A percentile compares a stretch with the other conserved stretches of the same genome.
These are phyloP conservation scores for Pythium rhizo-oryzae DNA, from an alignment of 352 stramenopile species.

Conservation along the genomic window DNA sequence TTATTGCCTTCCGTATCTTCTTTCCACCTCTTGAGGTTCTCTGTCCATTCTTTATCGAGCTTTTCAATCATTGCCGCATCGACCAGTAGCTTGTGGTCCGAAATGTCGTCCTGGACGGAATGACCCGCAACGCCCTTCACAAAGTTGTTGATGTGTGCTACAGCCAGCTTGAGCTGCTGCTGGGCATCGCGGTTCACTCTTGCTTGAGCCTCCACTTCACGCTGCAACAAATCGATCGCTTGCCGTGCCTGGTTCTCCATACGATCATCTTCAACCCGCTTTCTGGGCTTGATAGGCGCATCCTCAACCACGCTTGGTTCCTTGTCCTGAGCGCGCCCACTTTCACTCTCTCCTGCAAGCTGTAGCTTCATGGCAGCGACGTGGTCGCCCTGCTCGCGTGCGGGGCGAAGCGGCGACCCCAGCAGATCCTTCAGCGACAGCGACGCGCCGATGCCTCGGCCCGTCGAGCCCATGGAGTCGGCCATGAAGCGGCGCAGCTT, in stretches of 20 bases:
- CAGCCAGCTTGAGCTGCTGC: slow-evolving; percentile 6
- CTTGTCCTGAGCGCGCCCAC: neutral
- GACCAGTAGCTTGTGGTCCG: neutral
- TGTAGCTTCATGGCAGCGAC: neutral
- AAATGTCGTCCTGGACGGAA: neutral
- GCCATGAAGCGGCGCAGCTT: slow-evolving; percentile 19
- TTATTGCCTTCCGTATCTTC: slow-evolving; percentile 26
- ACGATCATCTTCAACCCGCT: neutral
- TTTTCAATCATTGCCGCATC: neutral
- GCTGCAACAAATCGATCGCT: slow-evolving; percentile 20
- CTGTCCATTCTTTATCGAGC: slow-evolving; percentile 32
- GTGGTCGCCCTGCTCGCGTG: neutral
- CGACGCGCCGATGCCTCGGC: slow-evolving; percentile 3
- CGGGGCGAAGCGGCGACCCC: slow-evolving; percentile 15
- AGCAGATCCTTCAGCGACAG: slow-evolving; percentile 23
- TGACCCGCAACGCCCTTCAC: neutral
- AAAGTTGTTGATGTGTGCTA: slow-evolving; percentile 10
- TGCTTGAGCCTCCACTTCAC: slow-evolving; percentile 26
- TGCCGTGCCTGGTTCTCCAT: slow-evolving; percentile 15
- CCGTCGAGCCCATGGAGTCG: slow-evolving; percentile 11
- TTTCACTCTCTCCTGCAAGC: slow-evolving; percentile 1
- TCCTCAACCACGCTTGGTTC: neutral
- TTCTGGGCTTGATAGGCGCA: neutral
- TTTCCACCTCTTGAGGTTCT: slow-evolving; percentile 39
- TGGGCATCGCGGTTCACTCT: slow-evolving; percentile 14